Percentiles rank a stretch among this genome's conserved stretches.
phyloP scores from a whole-genome alignment of 257 asterid genomes.

The Forsythia viridissima region DNA sequence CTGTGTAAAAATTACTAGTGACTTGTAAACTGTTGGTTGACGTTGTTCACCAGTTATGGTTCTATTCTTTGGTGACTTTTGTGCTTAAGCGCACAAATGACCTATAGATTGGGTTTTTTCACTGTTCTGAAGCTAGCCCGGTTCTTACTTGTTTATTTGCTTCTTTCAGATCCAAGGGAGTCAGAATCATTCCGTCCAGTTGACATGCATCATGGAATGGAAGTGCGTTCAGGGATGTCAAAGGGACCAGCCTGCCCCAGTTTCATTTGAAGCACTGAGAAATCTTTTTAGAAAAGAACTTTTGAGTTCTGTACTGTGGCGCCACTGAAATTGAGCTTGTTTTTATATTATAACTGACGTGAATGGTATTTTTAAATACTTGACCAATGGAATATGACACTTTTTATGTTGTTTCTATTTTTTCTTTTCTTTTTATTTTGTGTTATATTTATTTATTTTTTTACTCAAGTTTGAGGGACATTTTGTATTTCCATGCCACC shows the following conservation, averaged over 20 bases:
- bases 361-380: constrained; percentile 11
- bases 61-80: neutral
- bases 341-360: neutral
- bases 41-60: neutral
- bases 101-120: neutral
- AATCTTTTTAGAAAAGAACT: neutral
- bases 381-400: neutral
- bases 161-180: constrained; percentile 82
- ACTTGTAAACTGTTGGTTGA: neutral
- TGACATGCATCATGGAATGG: constrained; percentile 94
- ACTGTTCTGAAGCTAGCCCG: neutral
- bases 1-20: neutral
- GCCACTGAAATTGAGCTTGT: constrained; percentile 11
- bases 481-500: neutral
- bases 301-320: constrained; percentile 8
- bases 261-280: constrained; percentile 59
- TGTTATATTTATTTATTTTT: neutral
- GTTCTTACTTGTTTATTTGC: constrained; percentile 17
- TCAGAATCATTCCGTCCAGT: constrained; percentile 70
- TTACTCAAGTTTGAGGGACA: neutral
- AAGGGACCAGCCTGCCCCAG: constrained; percentile 84
- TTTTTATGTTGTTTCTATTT: neutral
- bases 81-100: neutral
- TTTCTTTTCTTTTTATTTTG: neutral
- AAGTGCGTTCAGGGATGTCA: constrained; percentile 84